Evolutionary conservation across 2,329 filamentous ascomycete genomes (phyloP).

Genomic region (Botryotinia convoluta): DNA sequence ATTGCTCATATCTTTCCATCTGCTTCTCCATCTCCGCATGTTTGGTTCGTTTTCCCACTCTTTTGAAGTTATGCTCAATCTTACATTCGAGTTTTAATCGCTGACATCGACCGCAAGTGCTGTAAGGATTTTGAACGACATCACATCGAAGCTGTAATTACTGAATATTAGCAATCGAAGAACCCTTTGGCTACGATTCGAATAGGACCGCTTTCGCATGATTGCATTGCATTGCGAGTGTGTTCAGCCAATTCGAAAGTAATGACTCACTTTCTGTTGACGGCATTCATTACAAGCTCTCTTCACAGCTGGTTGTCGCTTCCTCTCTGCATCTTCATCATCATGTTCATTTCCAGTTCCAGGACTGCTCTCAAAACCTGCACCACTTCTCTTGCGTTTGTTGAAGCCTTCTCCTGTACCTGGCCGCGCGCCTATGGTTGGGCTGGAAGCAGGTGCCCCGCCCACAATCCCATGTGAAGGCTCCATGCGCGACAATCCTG

Average conservation of each 20-base stretch:
- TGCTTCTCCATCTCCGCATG: slow-evolving; percentile 86
- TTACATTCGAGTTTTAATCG: slow-evolving; percentile 80
- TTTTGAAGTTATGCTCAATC: slow-evolving; percentile 86
- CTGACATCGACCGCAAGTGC: slow-evolving; percentile 72
- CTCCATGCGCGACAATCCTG: slow-evolving; percentile 31
- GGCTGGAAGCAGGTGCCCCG: slow-evolving; percentile 34
- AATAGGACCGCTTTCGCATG: not conserved
- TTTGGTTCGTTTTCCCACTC: slow-evolving; percentile 76
- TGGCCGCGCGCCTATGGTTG: slow-evolving; percentile 32
- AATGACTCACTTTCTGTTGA: slow-evolving; percentile 72
- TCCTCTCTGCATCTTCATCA: slow-evolving; percentile 56
- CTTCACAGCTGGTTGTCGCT: slow-evolving; percentile 68
- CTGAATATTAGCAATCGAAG: slow-evolving; percentile 19
- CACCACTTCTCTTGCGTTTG: slow-evolving; percentile 60
- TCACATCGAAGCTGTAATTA: slow-evolving; percentile 71
- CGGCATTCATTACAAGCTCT: slow-evolving; percentile 81
- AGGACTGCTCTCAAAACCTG: slow-evolving; percentile 57
- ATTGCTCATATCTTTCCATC: slow-evolving; percentile 65
- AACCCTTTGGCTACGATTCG: not conserved
- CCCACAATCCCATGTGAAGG: slow-evolving; percentile 25
- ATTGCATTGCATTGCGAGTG: slow-evolving; percentile 1
- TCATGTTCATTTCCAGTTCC: slow-evolving; percentile 55
- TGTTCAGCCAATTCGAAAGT: not conserved
- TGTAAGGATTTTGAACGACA: slow-evolving; percentile 77
- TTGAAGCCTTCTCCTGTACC: slow-evolving; percentile 32